A percentile compares a stretch with the other conserved stretches of the same genome.
These are phyloP conservation scores for Penicillium crustosum DNA, from an alignment of 2,329 filamentous ascomycete species.

Conservation along the genomic window DNA sequence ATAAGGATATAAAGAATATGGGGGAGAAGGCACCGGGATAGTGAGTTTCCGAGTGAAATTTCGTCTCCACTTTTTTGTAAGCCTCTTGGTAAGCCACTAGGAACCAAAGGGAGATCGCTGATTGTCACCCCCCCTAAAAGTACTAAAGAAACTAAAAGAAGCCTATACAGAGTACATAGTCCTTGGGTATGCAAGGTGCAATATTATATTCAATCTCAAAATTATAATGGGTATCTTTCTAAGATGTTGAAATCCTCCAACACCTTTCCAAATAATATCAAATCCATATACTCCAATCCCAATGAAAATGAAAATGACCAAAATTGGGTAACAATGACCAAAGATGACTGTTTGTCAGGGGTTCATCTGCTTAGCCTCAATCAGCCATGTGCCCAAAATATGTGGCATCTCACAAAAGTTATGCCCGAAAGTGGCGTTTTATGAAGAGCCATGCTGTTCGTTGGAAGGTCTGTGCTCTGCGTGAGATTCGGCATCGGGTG, in stretches of 20 bases:
- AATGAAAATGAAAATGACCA: not conserved
- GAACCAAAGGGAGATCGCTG: not conserved
- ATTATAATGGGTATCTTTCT: no score
- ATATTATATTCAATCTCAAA: no score
- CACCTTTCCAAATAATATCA: no score
- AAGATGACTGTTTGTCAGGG: not conserved
- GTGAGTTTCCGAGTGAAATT: constrained; percentile 20
- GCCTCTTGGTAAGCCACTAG: constrained; percentile 2
- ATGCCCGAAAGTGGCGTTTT: not conserved
- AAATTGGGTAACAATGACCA: not conserved
- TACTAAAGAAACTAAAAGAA: no score
- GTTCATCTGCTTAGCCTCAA: not conserved
- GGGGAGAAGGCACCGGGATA: constrained; percentile 20
- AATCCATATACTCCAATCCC: no score
- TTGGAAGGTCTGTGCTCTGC: not conserved
- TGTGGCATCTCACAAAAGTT: not conserved
- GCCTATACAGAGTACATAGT: no score
- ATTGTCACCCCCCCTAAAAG: not conserved
- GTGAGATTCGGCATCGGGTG: not conserved
- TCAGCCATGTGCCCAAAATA: no score
- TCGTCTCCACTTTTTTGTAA: constrained; percentile 14
- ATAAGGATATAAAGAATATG: constrained; percentile 10
- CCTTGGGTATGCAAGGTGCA: no score
- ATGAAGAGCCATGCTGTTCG: not conserved
- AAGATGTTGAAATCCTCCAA: no score